phyloP scores from a whole-genome alignment of 768 basidiomycete species.

The Russula compacta region DNA sequence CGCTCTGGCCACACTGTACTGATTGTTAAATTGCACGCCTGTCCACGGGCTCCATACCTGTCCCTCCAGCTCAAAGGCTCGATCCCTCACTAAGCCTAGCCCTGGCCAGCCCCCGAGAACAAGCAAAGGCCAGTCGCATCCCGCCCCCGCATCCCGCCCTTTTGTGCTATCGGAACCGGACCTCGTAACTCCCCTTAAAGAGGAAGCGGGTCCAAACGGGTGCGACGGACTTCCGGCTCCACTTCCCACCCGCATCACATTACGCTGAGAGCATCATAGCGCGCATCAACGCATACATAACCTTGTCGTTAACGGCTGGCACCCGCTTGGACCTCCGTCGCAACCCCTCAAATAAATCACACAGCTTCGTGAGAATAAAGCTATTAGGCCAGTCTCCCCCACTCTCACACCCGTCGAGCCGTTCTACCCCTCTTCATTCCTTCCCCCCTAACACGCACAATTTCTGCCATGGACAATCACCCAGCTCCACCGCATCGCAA shows the following conservation, averaged over 20 bases:
- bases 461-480: background rate
- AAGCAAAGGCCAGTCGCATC: background rate
- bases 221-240: background rate
- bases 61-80: no score
- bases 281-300: background rate
- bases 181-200: no score
- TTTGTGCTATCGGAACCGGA: no score
- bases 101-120: background rate
- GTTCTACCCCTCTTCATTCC: background rate
- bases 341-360: background rate
- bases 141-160: no score
- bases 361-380: constrained; percentile 4
- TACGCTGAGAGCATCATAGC: background rate
- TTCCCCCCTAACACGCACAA: background rate
- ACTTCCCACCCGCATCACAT: background rate
- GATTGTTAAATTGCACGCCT: background rate
- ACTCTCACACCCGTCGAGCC: background rate
- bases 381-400: background rate
- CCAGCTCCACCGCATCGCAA: constrained; percentile 1
- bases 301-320: background rate
- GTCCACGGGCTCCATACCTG: background rate
- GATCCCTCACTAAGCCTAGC: background rate
- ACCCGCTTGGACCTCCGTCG: background rate
- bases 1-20: background rate
- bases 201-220: no score